Conservation (phyloP, 768 basidiomycete species). For the Cubamyces lactineus region DNA sequence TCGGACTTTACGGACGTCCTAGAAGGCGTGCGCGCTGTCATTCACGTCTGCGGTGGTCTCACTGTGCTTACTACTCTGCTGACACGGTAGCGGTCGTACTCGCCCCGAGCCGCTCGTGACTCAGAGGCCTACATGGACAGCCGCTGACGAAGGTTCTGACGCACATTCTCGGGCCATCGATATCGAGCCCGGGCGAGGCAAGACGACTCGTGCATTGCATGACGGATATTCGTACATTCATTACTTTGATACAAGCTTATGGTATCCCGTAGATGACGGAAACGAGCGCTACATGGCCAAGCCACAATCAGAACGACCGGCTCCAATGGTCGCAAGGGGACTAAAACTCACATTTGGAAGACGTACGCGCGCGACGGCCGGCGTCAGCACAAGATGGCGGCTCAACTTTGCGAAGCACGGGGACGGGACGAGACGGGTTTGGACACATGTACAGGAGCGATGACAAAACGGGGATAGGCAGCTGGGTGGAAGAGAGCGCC, state of each 20-base stretch:
- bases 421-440: not conserved
- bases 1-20: slow-evolving; percentile 1
- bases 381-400: slow-evolving; percentile 4
- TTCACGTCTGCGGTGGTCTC: not conserved
- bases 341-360: slow-evolving; percentile 9
- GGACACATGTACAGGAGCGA: slow-evolving; percentile 2
- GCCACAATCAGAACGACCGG: slow-evolving; percentile 11
- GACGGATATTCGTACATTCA: slow-evolving; percentile 14
- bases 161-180: not conserved
- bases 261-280: slow-evolving; percentile 9
- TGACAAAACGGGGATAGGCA: slow-evolving; percentile 3
- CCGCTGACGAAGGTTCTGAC: not conserved
- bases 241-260: slow-evolving; percentile 16
- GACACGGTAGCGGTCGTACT: not conserved
- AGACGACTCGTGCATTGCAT: not conserved
- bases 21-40: not conserved
- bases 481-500: not conserved
- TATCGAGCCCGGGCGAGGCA: not conserved
- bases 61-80: not conserved
- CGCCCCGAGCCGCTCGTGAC: not conserved
- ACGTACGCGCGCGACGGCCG: not conserved
- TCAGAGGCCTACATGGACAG: not conserved
- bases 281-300: not conserved
- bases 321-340: not conserved
- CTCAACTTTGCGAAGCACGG: not conserved